Base-by-base conservation (phyloP, 2,329 filamentous ascomycete species). In the Pseudocercospora ulei region DNA sequence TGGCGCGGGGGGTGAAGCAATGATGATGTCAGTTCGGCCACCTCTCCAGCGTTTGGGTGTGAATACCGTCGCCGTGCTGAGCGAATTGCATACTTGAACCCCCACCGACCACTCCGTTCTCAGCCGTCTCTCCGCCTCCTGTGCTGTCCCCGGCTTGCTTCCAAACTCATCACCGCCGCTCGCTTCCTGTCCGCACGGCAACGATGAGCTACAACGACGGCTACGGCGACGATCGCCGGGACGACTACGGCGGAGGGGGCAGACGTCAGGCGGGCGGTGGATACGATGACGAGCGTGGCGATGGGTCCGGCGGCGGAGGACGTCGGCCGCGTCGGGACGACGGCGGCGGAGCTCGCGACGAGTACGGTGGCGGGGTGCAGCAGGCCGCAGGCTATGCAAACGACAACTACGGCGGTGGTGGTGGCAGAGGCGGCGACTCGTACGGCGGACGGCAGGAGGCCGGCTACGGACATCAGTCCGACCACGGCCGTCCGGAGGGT, bases 381-480 rank as follows among this genome's bases (percentile, higher is more conserved):
- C 19, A 30, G 7, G 38, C 44, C 11, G 38, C 43, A 24, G 43
- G 42, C 25, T 43, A 48, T 35, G 44, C 43, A 8, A 40, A 39
- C 13, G 17, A 35, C 14, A 29, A 45, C 14, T 18, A 38, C 7
- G 42, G 40, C 18, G 48, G 43, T 18, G 46, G 44, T 9, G 41
- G 43, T 19, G 51, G 49, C 16, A 44, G 50, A 30, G 39, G 45
- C 29, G 37, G 41, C 13, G 51, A 49, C 16, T 46, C 46, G 8
- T 49, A 44, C 8, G 35, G 49, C 19, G 39, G 49, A 9, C 24
- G 46, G 17, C 24, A 48, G 46, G 39, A 39, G 24, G 35, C 42
- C 19, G 42, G 34, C 11, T 55, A 49, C 28, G 54, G 53, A 24
- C 54, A 57, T 19, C 53, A 57, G 23, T 55, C 52, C 13, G 54